Evolutionary conservation across 768 basidiomycete genomes (phyloP).

Genomic region (Macrocybe gigantea): DNA sequence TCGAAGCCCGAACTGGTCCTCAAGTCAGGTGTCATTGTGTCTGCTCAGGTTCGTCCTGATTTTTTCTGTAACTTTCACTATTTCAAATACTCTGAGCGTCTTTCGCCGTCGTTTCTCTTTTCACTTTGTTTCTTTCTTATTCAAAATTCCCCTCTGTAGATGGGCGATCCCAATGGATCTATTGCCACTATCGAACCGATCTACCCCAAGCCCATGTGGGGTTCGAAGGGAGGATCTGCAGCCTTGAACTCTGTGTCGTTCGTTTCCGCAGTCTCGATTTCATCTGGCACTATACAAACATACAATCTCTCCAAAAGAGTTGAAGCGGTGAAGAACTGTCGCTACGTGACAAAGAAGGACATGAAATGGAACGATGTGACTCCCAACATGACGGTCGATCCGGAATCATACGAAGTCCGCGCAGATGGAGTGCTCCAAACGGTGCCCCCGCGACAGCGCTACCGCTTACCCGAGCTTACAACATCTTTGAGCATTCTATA

Average conservation of each 20-base stretch:
- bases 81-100: not conserved
- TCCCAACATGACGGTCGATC: conserved; percentile 85
- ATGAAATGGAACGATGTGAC: conserved; percentile 90
- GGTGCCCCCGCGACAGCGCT: conserved; percentile 63
- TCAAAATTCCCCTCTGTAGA: conserved; percentile 34
- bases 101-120: not conserved
- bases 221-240: conserved; percentile 67
- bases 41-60: conserved; percentile 62
- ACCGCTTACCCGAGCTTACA: conserved; percentile 70
- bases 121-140: not conserved
- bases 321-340: conserved; percentile 73
- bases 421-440: conserved; percentile 78
- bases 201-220: conserved; percentile 92
- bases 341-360: conserved; percentile 72
- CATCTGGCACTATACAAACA: conserved; percentile 47
- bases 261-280: conserved; percentile 72
- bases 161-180: conserved; percentile 96
- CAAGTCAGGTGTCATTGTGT: conserved; percentile 91
- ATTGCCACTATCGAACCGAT: conserved; percentile 95
- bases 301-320: conserved; percentile 70
- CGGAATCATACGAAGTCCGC: conserved; percentile 84
- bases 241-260: conserved; percentile 83
- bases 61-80: not conserved
- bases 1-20: conserved; percentile 90
- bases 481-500: conserved; percentile 56